Base-by-base conservation (phyloP, 257 asterid species). In the Verbascum thapsus region DNA sequence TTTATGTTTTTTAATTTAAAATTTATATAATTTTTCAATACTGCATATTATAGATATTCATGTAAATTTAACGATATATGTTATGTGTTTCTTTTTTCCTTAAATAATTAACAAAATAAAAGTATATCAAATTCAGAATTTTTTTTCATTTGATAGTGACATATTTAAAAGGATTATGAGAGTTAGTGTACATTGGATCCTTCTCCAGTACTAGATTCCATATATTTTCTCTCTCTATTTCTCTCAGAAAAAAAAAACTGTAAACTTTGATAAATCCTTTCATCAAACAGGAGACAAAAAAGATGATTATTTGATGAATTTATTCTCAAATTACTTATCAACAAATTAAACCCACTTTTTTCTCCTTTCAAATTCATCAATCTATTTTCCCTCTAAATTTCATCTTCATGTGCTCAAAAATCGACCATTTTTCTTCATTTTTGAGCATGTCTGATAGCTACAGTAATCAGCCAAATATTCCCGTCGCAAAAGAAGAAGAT, bases 181-280 rank as follows among this genome's bases (percentile, higher is more conserved):
- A 72, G 81, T 75, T 53, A 39, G 85, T 53, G 81, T 72, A 59
- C 85, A 74, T 80, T 73, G 85, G 85, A 80, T 80, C 85, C 85
- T 62, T 80, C 82, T 77, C 85, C 82, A 51, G 15, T 48, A 38
- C 16, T 52, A 68, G 48, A 44, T 7, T 20, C 63, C 39, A 34
- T 53, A 47, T 30, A 13, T 59, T 44, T 3, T 49, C 72, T 22
- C 1, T 45, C 41, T 68, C 42, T 44, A 42, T 47, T 41, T 55
- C 71, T 50, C 69, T 75, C 80, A n/a, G n/a, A n/a, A n/a, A n/a
- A n/a, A 39, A 19, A 30, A 50, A 39, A 18, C 15, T 18, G 5
- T 2, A 17, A n/a, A 64, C 39, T 20, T 8, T 37, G 51, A 32
- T n/a, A 10, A 70, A 30, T 16, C 18, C 61, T 67, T 45, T 15